Percentiles rank a stretch among this genome's conserved stretches.
Evolutionary conservation across 208 protist genomes (phyloP).

Genomic region (Jaenimonas drosophilae): DNA sequence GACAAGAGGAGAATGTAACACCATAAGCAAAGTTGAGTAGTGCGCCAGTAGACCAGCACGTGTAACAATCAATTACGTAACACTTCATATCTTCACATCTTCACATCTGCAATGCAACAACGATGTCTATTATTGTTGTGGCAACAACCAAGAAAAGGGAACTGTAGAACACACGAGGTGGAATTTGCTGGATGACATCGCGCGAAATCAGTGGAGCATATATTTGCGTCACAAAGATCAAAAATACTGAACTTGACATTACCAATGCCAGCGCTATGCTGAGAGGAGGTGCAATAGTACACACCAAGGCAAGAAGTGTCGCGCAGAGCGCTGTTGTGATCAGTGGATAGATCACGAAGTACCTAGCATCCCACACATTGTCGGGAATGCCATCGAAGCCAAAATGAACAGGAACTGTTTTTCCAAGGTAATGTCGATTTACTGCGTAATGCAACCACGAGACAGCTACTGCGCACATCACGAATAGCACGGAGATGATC

Average conservation of each 20-base stretch:
- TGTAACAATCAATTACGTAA: not conserved
- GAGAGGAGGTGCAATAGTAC: not conserved
- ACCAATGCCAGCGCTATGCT: constrained; percentile 3
- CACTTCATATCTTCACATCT: too few species aligned
- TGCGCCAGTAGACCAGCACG: too few species aligned
- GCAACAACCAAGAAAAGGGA: not conserved
- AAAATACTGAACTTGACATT: not conserved
- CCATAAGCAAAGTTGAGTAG: too few species aligned
- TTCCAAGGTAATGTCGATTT: not conserved
- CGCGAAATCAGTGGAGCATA: not conserved
- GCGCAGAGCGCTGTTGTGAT: constrained; percentile 4
- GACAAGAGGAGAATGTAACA: too few species aligned
- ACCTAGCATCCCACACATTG: constrained; percentile 1
- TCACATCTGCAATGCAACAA: too few species aligned
- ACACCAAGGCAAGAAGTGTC: not conserved
- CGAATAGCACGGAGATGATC: too few species aligned
- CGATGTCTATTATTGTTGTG: not conserved
- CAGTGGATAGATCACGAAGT: not conserved
- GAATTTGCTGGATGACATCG: not conserved
- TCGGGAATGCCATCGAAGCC: constrained; percentile 5
- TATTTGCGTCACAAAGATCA: constrained; percentile 1
- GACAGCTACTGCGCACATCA: too few species aligned
- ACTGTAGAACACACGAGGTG: not conserved
- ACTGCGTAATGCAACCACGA: constrained; percentile 6
- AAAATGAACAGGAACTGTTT: constrained; percentile 8